phyloP scores from a whole-genome alignment of 805 yeast genomes.

The Soucietia sequanensis region DNA sequence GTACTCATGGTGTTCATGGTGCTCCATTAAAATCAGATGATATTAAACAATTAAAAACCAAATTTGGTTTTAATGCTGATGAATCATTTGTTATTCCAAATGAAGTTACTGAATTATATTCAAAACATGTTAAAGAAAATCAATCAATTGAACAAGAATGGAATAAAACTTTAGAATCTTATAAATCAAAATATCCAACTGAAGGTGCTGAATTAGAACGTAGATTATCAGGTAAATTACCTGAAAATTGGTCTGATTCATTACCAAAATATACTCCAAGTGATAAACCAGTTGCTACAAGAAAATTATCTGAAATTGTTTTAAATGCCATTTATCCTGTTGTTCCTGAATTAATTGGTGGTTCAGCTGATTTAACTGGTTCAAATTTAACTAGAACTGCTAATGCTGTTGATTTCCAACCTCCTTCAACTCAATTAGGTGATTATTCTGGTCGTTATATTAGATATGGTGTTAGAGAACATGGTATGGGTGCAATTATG shows the following conservation, averaged over 20 bases:
- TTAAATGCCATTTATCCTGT: constrained; percentile 58
- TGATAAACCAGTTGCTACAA: constrained; percentile 86
- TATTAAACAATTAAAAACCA: constrained; percentile 77
- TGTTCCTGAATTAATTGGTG: constrained; percentile 91
- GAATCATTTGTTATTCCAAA: constrained; percentile 75
- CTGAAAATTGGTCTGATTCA: constrained; percentile 73
- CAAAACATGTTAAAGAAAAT: constrained; percentile 58
- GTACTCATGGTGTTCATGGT: constrained; percentile 94
- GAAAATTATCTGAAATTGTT: constrained; percentile 88
- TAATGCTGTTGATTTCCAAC: constrained; percentile 89
- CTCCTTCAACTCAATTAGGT: constrained; percentile 76
- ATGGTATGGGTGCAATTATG: constrained; percentile 98
- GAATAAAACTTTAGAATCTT: constrained; percentile 61
- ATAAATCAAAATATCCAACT: constrained; percentile 69
- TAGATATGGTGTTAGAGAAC: constrained; percentile 98
- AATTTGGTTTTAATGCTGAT: constrained; percentile 86
- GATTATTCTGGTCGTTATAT: constrained; percentile 88
- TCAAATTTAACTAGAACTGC: constrained; percentile 91
- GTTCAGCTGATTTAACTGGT: constrained; percentile 97
- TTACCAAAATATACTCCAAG: constrained; percentile 77
- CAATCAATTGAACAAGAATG: constrained; percentile 71
- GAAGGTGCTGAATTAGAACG: constrained; percentile 76
- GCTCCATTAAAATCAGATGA: constrained; percentile 94
- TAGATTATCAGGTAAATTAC: constrained; percentile 75
- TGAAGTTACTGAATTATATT: constrained; percentile 75